A percentile compares a stretch with the other conserved stretches of the same genome.
phyloP scores from a whole-genome alignment of 164 flowering plant genomes.

The Nymphaea colorata region DNA sequence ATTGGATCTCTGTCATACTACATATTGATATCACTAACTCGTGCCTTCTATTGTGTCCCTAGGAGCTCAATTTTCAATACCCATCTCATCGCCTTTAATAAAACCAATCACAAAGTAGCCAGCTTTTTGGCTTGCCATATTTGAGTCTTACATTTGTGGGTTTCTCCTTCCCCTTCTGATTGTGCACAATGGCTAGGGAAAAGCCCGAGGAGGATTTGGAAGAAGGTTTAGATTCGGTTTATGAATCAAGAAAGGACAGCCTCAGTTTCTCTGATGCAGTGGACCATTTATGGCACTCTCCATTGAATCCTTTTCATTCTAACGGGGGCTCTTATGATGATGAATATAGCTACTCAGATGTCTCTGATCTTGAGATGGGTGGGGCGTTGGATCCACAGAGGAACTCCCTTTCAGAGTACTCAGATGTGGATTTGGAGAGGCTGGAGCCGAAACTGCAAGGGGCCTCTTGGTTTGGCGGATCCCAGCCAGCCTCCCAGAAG shows the following conservation, averaged over 20 bases:
- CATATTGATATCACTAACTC: too few species aligned
- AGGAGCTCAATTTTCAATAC: too few species aligned
- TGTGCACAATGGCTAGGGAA: not conserved
- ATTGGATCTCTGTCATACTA: too few species aligned
- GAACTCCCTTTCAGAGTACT: slow-evolving; percentile 36
- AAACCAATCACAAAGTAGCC: too few species aligned
- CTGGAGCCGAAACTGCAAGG: too few species aligned
- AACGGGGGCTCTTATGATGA: slow-evolving; percentile 42
- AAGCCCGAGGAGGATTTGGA: not conserved
- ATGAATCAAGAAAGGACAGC: slow-evolving; percentile 2
- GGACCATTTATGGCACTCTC: slow-evolving; percentile 26
- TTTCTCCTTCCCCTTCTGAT: too few species aligned
- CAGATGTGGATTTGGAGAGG: slow-evolving; percentile 23
- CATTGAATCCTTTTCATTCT: slow-evolving; percentile 4
- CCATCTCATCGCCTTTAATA: too few species aligned
- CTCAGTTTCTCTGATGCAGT: slow-evolving; percentile 20
- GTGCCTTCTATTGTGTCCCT: too few species aligned
- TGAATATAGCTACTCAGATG: slow-evolving; percentile 37
- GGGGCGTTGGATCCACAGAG: slow-evolving; percentile 23
- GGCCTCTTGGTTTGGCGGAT: too few species aligned
- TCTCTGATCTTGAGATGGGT: slow-evolving; percentile 30
- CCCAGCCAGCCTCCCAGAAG: too few species aligned
- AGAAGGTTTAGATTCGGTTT: not conserved
- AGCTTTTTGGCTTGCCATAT: too few species aligned
- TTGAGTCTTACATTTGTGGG: too few species aligned